Evolutionary conservation across 306 rosid species (phyloP).

Genomic region (Myrica gale): DNA sequence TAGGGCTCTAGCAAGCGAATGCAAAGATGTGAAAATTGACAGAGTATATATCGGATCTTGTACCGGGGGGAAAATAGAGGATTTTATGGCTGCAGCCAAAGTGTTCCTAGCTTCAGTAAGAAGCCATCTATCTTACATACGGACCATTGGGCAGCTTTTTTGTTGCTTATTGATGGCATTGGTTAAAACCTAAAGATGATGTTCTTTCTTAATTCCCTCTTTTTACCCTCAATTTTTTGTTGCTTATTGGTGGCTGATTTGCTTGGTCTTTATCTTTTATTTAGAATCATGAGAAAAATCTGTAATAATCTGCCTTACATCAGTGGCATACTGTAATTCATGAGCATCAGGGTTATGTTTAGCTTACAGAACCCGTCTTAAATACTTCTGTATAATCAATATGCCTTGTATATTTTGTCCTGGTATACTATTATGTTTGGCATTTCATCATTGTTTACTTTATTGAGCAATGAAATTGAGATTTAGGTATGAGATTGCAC

Average conservation of each 20-base stretch:
- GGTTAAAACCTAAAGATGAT: neutral
- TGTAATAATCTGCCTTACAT: neutral
- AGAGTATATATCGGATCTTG: constrained; percentile 94
- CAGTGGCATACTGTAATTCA: neutral
- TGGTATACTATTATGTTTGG: neutral
- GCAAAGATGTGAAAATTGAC: constrained; percentile 93
- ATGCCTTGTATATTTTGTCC: neutral
- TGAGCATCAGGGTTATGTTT: neutral
- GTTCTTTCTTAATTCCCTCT: neutral
- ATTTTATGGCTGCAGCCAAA: constrained; percentile 84
- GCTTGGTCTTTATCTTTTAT: neutral
- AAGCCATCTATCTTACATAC: constrained; percentile 24
- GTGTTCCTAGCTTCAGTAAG: constrained; percentile 76
- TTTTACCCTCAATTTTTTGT: neutral
- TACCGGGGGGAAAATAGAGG: constrained; percentile 88
- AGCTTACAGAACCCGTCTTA: neutral
- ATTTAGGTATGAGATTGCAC: neutral
- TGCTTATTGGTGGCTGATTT: neutral
- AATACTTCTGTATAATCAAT: neutral
- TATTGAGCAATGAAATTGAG: neutral
- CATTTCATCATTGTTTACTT: neutral
- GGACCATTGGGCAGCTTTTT: neutral
- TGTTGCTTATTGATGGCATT: neutral
- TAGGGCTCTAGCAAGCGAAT: constrained; percentile 89
- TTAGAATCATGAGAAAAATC: neutral